Evolutionary conservation across 1,284 basidiomycete genomes (phyloP).

Genomic region (Prillingera fragicola): DNA sequence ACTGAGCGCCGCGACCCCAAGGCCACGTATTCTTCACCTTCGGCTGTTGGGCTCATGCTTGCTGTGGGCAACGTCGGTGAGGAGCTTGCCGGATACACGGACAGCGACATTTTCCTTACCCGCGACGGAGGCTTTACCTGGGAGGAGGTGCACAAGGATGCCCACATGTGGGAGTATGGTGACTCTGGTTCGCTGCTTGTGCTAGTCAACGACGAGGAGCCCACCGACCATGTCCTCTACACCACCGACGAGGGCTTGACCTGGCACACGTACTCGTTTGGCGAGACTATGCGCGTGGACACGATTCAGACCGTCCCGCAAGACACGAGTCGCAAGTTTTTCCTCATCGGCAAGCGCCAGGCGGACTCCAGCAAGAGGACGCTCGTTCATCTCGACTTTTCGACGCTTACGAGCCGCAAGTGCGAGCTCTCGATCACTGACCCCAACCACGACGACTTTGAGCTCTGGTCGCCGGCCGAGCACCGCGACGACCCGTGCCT

Average conservation of each 20-base stretch:
- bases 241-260: slow-evolving; percentile 78
- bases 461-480: slow-evolving; percentile 88
- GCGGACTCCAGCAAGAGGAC: slow-evolving; percentile 55
- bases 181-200: slow-evolving; percentile 92
- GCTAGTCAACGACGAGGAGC: slow-evolving; percentile 89
- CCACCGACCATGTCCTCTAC: slow-evolving; percentile 83
- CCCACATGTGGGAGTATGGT: slow-evolving; percentile 95
- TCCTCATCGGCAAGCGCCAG: slow-evolving; percentile 68
- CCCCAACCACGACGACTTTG: slow-evolving; percentile 81
- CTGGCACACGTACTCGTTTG: slow-evolving; percentile 86
- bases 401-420: slow-evolving; percentile 63
- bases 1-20: slow-evolving; percentile 85
- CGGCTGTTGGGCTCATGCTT: slow-evolving; percentile 86
- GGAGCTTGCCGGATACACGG: slow-evolving; percentile 68
- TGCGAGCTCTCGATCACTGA: slow-evolving; percentile 69
- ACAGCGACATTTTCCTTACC: slow-evolving; percentile 92
- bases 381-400: slow-evolving; percentile 85
- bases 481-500: slow-evolving; percentile 69
- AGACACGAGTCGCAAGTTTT: slow-evolving; percentile 86
- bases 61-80: slow-evolving; percentile 97
- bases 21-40: slow-evolving; percentile 86
- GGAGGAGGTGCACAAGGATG: slow-evolving; percentile 98
- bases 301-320: slow-evolving; percentile 81
- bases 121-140: slow-evolving; percentile 96
- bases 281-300: slow-evolving; percentile 68